Evolutionary conservation across 2,329 filamentous ascomycete species (phyloP), one percentile per base, ranked within the genome.

Genomic region (Ceratocystis colombiana): DNA sequence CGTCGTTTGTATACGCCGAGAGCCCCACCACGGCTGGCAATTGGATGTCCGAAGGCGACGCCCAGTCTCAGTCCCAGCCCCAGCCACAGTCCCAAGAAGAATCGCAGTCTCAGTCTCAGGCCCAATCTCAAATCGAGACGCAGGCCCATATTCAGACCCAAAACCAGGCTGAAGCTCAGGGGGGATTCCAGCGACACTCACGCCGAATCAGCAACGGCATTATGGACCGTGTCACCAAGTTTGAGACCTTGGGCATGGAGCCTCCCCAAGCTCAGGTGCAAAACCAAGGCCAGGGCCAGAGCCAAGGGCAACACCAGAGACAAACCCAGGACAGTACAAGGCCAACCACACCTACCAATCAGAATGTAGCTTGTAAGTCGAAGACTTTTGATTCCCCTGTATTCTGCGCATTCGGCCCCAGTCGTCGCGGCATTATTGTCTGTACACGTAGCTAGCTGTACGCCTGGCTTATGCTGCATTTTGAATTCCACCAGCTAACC

Each of bases 171-270:
- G 67, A 77, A 77, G 62, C 73, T 70, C 62, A 77, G 79, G 46
- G 71, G 73, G 69, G 20, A 10, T 57, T 55, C 44, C 64, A 64
- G 53, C 28, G 62, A 61, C 62, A 66, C 62, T 59, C 30, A 15
- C 72, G 80, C 69, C 77, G 83, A 69, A 79, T 86, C 70, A 86
- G 84, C 76, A 81, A 82, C 70, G 82, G 81, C 25, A 84, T 86
- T 71, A 74, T 84, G 74, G 82, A 84, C 70, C 78, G 83, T 70
- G 81, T 86, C 17, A 73, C 74, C 73, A 85, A 84, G 73, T 86
- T 82, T 70, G 84, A 86, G 75, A 78, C 73, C 59, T 73, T 86
- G 59, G 64, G 67, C n/a, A n/a, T 66, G 46, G 64, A 68, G 15
- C 53, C 30, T 57, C 50, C 53, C 22, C 44, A 57, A 15, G 20